Conservation (phyloP, 2,329 filamentous ascomycete genomes). For the Colletotrichum paranaense region DNA sequence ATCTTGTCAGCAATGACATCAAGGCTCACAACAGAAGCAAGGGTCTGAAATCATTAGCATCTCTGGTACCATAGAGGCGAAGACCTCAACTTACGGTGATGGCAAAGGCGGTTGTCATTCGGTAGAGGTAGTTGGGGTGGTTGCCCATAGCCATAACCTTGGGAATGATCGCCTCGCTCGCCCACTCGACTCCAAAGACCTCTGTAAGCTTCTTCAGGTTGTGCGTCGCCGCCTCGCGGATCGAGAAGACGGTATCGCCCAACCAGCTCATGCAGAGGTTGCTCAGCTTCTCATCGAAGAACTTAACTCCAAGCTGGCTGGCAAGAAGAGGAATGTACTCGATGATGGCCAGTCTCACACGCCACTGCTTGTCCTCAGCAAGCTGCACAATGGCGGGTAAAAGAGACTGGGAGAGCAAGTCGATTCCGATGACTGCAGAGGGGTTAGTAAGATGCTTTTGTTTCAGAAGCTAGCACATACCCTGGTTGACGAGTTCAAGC, state of each 20-base stretch:
- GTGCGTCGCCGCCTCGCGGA: slow-evolving; percentile 95
- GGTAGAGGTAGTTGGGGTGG: slow-evolving; percentile 98
- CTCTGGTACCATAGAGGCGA: slow-evolving; percentile 28
- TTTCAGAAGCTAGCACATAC: slow-evolving; percentile 56
- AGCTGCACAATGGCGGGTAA: slow-evolving; percentile 97
- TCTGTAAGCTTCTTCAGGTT: slow-evolving; percentile 99
- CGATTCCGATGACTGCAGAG: slow-evolving; percentile 89
- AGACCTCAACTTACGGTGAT: slow-evolving; percentile 81
- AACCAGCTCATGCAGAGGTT: slow-evolving; percentile 98
- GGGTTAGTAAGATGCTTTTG: slow-evolving; percentile 9
- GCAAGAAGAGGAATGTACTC: slow-evolving; percentile 98
- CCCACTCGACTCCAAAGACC: slow-evolving; percentile 98
- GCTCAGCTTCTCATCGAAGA: slow-evolving; percentile 98
- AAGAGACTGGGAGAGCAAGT: slow-evolving; percentile 94
- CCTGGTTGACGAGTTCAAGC: slow-evolving; percentile 96
- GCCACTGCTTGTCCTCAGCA: slow-evolving; percentile 99
- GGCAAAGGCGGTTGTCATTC: slow-evolving; percentile 99
- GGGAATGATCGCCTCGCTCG: slow-evolving; percentile 94
- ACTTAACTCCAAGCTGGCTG: slow-evolving; percentile 94
- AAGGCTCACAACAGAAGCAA: slow-evolving; percentile 91
- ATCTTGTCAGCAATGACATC: slow-evolving; percentile 94
- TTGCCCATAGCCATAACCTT: slow-evolving; percentile 99
- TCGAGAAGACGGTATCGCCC: slow-evolving; percentile 98
- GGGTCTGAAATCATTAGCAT: slow-evolving; percentile 71
- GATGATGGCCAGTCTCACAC: slow-evolving; percentile 96